Evolutionary conservation across 2,329 filamentous ascomycete species (phyloP).

Genomic region (Colletotrichum cordylinicola): DNA sequence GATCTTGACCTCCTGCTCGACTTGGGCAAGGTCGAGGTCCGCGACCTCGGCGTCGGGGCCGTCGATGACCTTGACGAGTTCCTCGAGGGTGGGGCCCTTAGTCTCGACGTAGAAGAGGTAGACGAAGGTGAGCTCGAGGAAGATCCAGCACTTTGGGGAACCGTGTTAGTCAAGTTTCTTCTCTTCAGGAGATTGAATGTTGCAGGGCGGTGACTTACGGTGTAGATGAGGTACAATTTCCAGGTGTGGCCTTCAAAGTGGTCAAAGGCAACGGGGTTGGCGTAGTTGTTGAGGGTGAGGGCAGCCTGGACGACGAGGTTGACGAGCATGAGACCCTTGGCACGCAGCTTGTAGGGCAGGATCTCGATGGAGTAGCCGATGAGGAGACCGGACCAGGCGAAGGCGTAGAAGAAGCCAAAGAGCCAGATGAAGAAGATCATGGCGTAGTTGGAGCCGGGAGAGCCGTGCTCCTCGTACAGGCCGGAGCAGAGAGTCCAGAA

Average conservation of each 20-base stretch:
- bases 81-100: constrained; percentile 68
- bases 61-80: constrained; percentile 71
- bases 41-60: constrained; percentile 59
- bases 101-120: constrained; percentile 67
- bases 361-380: constrained; percentile 60
- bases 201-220: constrained; percentile 38
- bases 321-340: constrained; percentile 62
- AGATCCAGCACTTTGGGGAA: constrained; percentile 48
- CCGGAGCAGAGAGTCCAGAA: constrained; percentile 55
- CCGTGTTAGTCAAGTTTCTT: background rate
- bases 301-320: constrained; percentile 61
- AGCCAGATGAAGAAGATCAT: constrained; percentile 50
- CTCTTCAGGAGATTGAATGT: too few species aligned
- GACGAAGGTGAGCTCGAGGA: constrained; percentile 59
- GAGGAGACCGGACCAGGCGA: constrained; percentile 63
- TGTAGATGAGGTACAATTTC: constrained; percentile 64
- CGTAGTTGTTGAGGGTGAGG: constrained; percentile 58
- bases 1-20: constrained; percentile 45
- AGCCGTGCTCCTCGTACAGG: constrained; percentile 45
- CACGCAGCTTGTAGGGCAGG: constrained; percentile 53
- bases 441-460: constrained; percentile 41
- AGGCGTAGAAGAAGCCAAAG: constrained; percentile 52
- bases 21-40: constrained; percentile 48
- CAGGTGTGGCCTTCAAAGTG: constrained; percentile 50
- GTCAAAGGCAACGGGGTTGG: constrained; percentile 60